These are phyloP conservation scores for Nicotiana sylvestris DNA, from an alignment of 257 asterid genomes.

Conservation along the genomic window DNA sequence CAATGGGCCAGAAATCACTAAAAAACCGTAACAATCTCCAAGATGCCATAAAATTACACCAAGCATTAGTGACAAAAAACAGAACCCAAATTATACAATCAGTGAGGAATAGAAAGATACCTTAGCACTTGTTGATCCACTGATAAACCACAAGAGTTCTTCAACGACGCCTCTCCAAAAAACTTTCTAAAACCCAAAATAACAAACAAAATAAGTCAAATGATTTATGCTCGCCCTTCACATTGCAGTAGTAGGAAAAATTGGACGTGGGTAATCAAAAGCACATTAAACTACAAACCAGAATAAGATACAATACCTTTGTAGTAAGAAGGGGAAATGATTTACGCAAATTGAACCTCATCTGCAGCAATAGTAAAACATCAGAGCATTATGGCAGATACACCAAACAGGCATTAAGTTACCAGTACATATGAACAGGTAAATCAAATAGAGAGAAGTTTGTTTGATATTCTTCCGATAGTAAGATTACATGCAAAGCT, in stretches of 20 bases:
- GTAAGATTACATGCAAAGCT: background rate
- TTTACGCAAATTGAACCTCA: slow-evolving; percentile 83
- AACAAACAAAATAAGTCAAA: background rate
- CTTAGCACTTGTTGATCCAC: slow-evolving; percentile 97
- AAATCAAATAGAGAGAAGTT: background rate
- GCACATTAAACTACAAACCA: background rate
- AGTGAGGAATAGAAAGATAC: slow-evolving; percentile 30
- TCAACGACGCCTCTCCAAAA: slow-evolving; percentile 98
- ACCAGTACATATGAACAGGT: background rate
- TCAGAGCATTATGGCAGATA: background rate
- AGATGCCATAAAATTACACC: background rate
- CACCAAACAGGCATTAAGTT: background rate
- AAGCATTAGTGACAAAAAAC: background rate
- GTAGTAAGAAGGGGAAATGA: slow-evolving; percentile 96
- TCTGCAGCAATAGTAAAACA: slow-evolving; percentile 34
- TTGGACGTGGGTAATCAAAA: background rate
- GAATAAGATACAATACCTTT: slow-evolving; percentile 38
- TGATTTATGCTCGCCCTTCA: background rate
- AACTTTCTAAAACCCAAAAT: slow-evolving; percentile 48
- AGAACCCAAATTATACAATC: background rate
- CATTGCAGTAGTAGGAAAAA: background rate
- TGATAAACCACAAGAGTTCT: slow-evolving; percentile 96
- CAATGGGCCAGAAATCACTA: background rate
- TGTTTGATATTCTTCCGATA: background rate
- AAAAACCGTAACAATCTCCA: background rate